These are phyloP conservation scores for Mrakia blollopis DNA, from an alignment of 768 basidiomycete genomes.

Conservation along the genomic window DNA sequence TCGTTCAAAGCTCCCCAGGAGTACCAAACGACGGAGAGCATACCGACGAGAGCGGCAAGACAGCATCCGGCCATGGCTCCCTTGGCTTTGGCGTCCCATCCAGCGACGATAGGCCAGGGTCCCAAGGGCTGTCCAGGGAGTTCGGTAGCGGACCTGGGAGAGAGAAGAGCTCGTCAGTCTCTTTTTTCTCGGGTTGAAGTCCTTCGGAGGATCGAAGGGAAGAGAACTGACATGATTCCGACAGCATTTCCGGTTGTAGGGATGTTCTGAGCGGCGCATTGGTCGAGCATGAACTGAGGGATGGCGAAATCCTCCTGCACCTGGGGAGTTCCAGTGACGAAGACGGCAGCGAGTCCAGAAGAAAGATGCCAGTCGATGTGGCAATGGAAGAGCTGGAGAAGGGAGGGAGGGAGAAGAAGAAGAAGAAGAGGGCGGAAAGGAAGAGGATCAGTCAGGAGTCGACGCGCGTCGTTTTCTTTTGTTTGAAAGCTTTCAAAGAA, in stretches of 20 bases:
- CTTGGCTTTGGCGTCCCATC: constrained; percentile 46
- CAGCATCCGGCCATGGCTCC: constrained; percentile 58
- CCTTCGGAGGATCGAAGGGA: no score
- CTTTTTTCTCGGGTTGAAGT: neutral
- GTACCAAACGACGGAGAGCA: constrained; percentile 82
- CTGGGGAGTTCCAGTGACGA: constrained; percentile 73
- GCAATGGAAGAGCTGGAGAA: neutral
- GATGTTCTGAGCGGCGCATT: constrained; percentile 62
- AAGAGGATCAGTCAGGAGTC: constrained; percentile 54
- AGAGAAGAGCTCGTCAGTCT: neutral
- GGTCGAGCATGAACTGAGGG: constrained; percentile 61
- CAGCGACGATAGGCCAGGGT: constrained; percentile 53
- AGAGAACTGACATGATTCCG: constrained; percentile 50
- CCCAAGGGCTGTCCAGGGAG: constrained; percentile 55
- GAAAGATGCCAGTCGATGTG: constrained; percentile 37
- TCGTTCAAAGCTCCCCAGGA: constrained; percentile 70
- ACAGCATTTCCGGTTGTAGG: constrained; percentile 79
- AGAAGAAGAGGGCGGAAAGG: neutral
- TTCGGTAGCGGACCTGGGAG: constrained; percentile 56
- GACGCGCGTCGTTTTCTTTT: constrained; percentile 54
- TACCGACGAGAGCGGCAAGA: constrained; percentile 74
- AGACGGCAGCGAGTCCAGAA: constrained; percentile 70
- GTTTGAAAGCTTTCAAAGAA: constrained; percentile 28
- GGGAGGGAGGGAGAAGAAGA: constrained; percentile 33
- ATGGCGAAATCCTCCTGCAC: constrained; percentile 56